These are phyloP conservation scores for Tuber calosporum DNA, from an alignment of 495 filamentous ascomycete species.

Conservation along the genomic window DNA sequence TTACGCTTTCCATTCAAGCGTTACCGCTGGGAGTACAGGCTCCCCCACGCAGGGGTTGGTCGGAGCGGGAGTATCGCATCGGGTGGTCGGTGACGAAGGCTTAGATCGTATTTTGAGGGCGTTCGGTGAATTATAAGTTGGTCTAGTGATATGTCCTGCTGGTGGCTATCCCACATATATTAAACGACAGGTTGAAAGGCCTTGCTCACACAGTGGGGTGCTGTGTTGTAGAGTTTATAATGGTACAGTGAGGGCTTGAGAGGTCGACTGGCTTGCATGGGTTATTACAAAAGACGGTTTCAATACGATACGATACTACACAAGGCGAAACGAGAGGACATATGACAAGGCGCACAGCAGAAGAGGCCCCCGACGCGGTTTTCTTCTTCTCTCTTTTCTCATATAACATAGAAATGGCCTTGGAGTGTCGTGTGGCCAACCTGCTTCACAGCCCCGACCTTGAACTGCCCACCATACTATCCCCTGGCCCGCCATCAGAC, in stretches of 20 bases:
- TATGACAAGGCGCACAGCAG: background rate
- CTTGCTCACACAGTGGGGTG: background rate
- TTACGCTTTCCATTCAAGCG: background rate
- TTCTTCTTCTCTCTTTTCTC: background rate
- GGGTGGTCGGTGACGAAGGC: background rate
- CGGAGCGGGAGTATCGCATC: background rate
- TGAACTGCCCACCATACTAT: background rate
- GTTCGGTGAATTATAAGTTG: background rate
- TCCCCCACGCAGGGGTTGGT: background rate
- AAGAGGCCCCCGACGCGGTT: background rate
- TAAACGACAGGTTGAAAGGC: background rate
- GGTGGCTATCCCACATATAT: background rate
- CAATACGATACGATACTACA: background rate
- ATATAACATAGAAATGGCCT: background rate
- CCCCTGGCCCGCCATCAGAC: background rate
- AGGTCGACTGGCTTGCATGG: background rate
- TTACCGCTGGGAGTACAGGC: background rate
- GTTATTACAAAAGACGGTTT: background rate
- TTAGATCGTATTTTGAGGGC: background rate
- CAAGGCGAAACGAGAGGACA: background rate
- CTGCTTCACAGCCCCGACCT: background rate
- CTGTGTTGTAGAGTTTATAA: background rate
- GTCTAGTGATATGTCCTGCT: background rate
- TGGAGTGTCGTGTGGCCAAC: background rate
- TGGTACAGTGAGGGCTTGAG: background rate